Evolutionary conservation across 768 basidiomycete species (phyloP).

Genomic region (Vararia minispora): DNA sequence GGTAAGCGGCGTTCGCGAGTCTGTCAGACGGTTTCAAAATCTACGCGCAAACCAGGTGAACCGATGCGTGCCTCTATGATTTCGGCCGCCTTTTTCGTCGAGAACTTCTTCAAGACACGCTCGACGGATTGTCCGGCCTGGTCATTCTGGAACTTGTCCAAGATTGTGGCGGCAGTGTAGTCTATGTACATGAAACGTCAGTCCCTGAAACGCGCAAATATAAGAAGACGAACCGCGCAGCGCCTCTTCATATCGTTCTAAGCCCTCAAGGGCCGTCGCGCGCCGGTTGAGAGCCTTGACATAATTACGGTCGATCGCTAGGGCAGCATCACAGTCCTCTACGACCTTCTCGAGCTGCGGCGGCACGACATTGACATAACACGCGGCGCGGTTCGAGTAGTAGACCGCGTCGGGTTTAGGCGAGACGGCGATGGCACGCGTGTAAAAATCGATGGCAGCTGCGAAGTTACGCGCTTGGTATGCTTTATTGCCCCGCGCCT

Average conservation of each 20-base stretch:
- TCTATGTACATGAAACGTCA: conserved; percentile 33
- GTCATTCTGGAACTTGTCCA: conserved; percentile 87
- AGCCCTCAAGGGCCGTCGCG: conserved; percentile 71
- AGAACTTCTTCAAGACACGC: conserved; percentile 79
- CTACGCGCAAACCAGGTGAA: not conserved
- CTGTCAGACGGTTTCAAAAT: conserved; percentile 21
- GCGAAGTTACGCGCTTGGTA: conserved; percentile 54
- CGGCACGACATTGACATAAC: conserved; percentile 86
- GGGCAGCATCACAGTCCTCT: conserved; percentile 80
- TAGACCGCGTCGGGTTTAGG: conserved; percentile 84
- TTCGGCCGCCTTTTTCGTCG: conserved; percentile 59
- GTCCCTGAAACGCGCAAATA: no score
- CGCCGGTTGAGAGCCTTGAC: conserved; percentile 88
- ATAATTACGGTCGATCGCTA: conserved; percentile 74
- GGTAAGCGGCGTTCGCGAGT: conserved; percentile 76
- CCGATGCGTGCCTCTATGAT: conserved; percentile 47
- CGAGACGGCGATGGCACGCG: conserved; percentile 61
- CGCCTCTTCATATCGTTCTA: conserved; percentile 65
- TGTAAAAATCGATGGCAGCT: conserved; percentile 55
- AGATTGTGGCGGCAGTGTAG: conserved; percentile 92
- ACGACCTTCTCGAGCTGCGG: conserved; percentile 78
- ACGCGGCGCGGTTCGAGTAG: conserved; percentile 96
- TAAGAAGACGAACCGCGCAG: conserved; percentile 49
- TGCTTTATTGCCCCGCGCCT: conserved; percentile 60
- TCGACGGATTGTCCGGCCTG: conserved; percentile 73